These are phyloP conservation scores for Neurospora sp. DNA, from an alignment of 495 filamentous ascomycete species.

Conservation along the genomic window DNA sequence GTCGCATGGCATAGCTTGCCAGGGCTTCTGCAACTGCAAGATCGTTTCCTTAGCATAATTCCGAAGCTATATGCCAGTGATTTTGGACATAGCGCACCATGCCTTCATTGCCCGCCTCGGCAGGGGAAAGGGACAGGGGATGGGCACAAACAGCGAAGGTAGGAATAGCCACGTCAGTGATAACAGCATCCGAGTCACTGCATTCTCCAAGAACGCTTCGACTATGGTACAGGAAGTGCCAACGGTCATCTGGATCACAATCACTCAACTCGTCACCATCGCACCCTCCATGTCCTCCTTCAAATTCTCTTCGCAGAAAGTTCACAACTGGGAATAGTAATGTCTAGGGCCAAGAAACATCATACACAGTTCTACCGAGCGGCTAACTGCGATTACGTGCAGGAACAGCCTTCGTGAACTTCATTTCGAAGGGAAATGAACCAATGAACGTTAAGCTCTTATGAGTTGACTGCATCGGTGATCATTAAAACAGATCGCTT, in stretches of 20 bases:
- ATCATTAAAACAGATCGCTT: background rate
- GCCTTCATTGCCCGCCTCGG: background rate
- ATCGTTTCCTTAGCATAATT: background rate
- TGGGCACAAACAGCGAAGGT: background rate
- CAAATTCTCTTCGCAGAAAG: background rate
- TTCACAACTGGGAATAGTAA: background rate
- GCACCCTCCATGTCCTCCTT: background rate
- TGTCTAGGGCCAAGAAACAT: background rate
- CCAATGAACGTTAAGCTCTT: background rate
- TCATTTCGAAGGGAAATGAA: background rate
- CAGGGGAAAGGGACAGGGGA: background rate
- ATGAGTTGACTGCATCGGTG: background rate
- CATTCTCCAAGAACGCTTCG: background rate
- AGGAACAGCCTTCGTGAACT: background rate
- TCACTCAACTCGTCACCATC: background rate
- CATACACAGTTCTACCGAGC: conserved; percentile 2
- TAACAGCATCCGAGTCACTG: background rate
- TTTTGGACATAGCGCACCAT: background rate
- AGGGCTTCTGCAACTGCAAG: background rate
- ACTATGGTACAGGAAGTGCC: background rate
- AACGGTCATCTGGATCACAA: background rate
- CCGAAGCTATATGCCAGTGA: background rate
- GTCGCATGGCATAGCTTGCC: background rate
- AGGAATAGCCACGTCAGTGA: background rate
- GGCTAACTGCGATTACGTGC: conserved; percentile 12